Base-by-base conservation (phyloP, 2,329 filamentous ascomycete species). In the Hypoxylon rubiginosum region DNA sequence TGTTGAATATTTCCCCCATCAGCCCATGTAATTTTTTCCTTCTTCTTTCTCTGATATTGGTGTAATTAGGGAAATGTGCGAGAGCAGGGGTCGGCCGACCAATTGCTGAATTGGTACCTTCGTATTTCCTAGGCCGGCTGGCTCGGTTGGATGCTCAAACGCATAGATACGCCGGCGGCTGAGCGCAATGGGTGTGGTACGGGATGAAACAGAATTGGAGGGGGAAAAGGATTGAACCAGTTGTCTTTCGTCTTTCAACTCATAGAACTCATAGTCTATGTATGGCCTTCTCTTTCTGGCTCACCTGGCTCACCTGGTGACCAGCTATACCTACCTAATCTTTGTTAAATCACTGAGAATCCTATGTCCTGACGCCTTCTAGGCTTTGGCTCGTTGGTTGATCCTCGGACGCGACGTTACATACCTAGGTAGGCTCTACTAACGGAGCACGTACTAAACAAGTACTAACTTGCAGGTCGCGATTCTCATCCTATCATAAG, bases 21-120 rank as follows among this genome's bases (percentile, higher is more conserved):
- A 21, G 43, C 32, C 39, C 48, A 66, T 62, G 58, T 52, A 62
- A 57, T 56, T 53, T 45, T 41, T 41, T 58, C 62, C 62, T 58
- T 55, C 58, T 45, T 61, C 58, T 54, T 32, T 63, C 58, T 54
- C 30, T 58, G 61, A 69, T 67, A 69, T 69, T 69, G 49, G 58
- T 60, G 67, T 51, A 69, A 67, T 67, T 65, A 67, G 64, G 64
- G 57, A 69, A 69, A 69, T 64, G 51, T 61, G 58, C 36, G 60
- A 55, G 54, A 32, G 41, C 67, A 69, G 64, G 67, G 67, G 55
- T 62, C 48, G 17, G 49, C 36, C n/a, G 17, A 45, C 67, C 67
- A 67, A 69, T 69, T 65, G 32, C 30, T 65, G 24, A 46, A 48
- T 41, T 58, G 49, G 66, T 64, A 63, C 63, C 52, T 64, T 66